phyloP scores from a whole-genome alignment of 768 basidiomycete genomes.

The Vararia minispora region DNA sequence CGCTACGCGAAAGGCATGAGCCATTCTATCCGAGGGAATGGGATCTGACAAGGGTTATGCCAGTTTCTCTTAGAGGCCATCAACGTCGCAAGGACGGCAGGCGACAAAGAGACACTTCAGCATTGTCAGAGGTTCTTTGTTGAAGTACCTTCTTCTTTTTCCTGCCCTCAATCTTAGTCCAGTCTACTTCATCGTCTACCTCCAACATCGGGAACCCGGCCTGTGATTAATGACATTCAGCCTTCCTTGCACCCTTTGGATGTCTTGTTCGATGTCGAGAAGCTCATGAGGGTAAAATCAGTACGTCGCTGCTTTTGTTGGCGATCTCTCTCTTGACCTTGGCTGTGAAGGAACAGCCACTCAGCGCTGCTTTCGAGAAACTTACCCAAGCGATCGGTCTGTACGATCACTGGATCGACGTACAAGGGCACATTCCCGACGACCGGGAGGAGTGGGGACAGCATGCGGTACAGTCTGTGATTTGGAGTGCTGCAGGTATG shows the following conservation, averaged over 20 bases:
- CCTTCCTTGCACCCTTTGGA: slow-evolving; percentile 67
- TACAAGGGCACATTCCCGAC: slow-evolving; percentile 33
- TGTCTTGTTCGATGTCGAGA: slow-evolving; percentile 65
- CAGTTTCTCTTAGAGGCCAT: slow-evolving; percentile 73
- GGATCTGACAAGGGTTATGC: slow-evolving; percentile 4
- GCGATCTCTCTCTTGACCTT: neutral
- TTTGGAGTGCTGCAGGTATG: slow-evolving; percentile 64
- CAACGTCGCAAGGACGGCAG: slow-evolving; percentile 58
- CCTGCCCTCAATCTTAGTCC: slow-evolving; percentile 4
- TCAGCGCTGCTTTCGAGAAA: slow-evolving; percentile 49
- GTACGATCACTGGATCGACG: slow-evolving; percentile 63
- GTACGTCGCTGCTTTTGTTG: slow-evolving; percentile 25
- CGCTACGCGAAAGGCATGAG: slow-evolving; percentile 54
- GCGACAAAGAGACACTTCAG: slow-evolving; percentile 63
- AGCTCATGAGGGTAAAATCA: slow-evolving; percentile 57
- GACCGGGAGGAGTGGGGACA: slow-evolving; percentile 60
- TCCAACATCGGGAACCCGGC: slow-evolving; percentile 34
- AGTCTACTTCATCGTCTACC: slow-evolving; percentile 70
- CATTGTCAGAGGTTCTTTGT: slow-evolving; percentile 60
- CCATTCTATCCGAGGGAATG: neutral
- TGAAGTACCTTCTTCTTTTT: neutral
- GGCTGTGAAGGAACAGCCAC: slow-evolving; percentile 7
- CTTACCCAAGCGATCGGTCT: slow-evolving; percentile 55
- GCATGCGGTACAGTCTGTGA: slow-evolving; percentile 61
- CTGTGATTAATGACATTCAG: slow-evolving; percentile 60